Conservation (phyloP, 2,329 filamentous ascomycete species). For the Chaetoscypha palmicola region DNA sequence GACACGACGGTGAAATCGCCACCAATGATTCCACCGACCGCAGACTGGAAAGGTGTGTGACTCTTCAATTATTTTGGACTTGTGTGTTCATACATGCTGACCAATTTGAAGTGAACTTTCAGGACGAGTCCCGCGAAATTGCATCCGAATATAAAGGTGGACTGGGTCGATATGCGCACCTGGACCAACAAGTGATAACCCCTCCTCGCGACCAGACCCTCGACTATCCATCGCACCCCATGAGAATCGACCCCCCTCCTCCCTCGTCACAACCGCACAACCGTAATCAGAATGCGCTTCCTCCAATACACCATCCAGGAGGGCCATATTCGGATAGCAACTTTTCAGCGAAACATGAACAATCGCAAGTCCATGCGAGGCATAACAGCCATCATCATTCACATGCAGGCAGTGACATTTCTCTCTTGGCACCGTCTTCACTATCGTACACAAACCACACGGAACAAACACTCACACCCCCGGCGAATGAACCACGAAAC, state of each 20-base stretch:
- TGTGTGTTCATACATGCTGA: constrained; percentile 12
- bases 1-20: constrained; percentile 68
- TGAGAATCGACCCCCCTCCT: constrained; percentile 11
- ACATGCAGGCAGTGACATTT: constrained; percentile 26
- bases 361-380: constrained; percentile 24
- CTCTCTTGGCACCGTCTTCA: constrained; percentile 34
- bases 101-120: constrained; percentile 56
- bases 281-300: constrained; percentile 23
- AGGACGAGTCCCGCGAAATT: constrained; percentile 83
- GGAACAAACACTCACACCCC: constrained; percentile 29
- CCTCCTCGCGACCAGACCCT: constrained; percentile 24
- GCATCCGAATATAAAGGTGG: constrained; percentile 86
- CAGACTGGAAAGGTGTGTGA: constrained; percentile 55
- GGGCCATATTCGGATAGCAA: constrained; percentile 23
- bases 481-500: constrained; percentile 42
- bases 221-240: constrained; percentile 23
- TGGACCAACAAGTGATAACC: constrained; percentile 34
- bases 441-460: constrained; percentile 29
- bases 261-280: not conserved
- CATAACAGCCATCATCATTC: constrained; percentile 28
- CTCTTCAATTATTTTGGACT: too few species aligned
- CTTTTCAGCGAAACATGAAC: constrained; percentile 22
- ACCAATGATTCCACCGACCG: constrained; percentile 52
- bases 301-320: constrained; percentile 25
- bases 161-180: constrained; percentile 59